Conservation (phyloP, 208 protist genomes). For the Blechomonas ayalai region DNA sequence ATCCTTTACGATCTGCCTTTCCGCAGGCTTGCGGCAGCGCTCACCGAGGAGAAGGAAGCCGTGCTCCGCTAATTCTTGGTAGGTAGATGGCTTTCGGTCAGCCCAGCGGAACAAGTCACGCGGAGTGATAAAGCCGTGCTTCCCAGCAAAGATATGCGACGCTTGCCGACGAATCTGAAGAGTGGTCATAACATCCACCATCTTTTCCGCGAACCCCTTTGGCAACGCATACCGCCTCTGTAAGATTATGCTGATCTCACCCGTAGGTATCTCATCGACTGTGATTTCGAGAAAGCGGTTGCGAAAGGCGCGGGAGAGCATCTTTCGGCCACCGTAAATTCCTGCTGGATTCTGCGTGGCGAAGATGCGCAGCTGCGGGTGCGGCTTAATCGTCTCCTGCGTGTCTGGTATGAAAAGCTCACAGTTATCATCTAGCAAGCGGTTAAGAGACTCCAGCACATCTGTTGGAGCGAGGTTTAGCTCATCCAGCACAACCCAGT, state of each 20-base stretch:
- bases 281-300: conserved; percentile 99
- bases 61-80: conserved; percentile 93
- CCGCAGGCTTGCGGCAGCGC: conserved; percentile 91
- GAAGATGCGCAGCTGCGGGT: conserved; percentile 99
- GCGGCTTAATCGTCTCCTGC: conserved; percentile 96
- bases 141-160: conserved; percentile 98
- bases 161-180: conserved; percentile 91
- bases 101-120: conserved; percentile 99
- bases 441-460: conserved; percentile 99
- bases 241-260: conserved; percentile 97
- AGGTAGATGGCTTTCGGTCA: conserved; percentile 82
- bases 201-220: conserved; percentile 86
- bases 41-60: conserved; percentile 99
- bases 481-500: conserved; percentile 99
- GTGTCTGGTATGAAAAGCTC: conserved; percentile 99
- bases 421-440: conserved; percentile 99
- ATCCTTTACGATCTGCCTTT: conserved; percentile 93
- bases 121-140: conserved; percentile 98
- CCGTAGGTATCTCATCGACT: conserved; percentile 98
- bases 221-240: conserved; percentile 92
- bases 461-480: conserved; percentile 99
- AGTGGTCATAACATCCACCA: conserved; percentile 95
- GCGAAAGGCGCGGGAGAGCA: conserved; percentile 99
- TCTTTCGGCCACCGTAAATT: conserved; percentile 95
- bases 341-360: conserved; percentile 99